These are phyloP conservation scores for Cladosporium cucumerinum DNA, from an alignment of 2,329 filamentous ascomycete genomes.

Conservation along the genomic window DNA sequence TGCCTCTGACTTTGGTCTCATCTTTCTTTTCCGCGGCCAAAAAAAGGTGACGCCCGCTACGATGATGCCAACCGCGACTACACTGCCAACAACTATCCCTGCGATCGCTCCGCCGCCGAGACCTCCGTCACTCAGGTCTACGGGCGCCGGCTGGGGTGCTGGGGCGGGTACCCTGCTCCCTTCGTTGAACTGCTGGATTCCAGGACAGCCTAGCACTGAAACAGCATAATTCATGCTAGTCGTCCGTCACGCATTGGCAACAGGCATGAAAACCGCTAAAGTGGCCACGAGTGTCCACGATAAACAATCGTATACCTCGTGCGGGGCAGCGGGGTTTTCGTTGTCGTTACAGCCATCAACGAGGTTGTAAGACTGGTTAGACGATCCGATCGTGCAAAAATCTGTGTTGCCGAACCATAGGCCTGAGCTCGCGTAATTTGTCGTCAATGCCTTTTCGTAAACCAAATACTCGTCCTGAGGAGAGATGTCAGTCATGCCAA, in stretches of 20 bases:
- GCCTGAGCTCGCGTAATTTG: not conserved
- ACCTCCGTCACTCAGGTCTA: not conserved
- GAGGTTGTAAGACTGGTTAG: not conserved
- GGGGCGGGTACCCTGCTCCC: not conserved
- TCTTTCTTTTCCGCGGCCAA: not conserved
- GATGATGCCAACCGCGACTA: not conserved
- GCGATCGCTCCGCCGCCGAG: not conserved
- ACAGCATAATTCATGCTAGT: not conserved
- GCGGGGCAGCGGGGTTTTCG: not conserved
- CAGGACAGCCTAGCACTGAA: not conserved
- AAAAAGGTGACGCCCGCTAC: not conserved
- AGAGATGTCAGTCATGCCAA: not conserved
- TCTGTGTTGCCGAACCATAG: not conserved
- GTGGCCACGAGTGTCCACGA: not conserved
- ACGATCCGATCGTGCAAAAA: not conserved
- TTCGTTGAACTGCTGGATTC: not conserved
- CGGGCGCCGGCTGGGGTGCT: not conserved
- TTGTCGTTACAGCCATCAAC: not conserved
- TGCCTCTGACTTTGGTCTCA: not conserved
- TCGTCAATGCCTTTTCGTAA: not conserved
- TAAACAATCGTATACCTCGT: not conserved
- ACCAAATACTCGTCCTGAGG: not conserved
- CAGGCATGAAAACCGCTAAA: not conserved
- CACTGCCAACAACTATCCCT: not conserved
- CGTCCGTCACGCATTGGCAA: not conserved